Percentiles rank a stretch among this genome's conserved stretches.
These are phyloP conservation scores for Magnolia sinica DNA, from an alignment of 164 flowering plant genomes.

Conservation along the genomic window DNA sequence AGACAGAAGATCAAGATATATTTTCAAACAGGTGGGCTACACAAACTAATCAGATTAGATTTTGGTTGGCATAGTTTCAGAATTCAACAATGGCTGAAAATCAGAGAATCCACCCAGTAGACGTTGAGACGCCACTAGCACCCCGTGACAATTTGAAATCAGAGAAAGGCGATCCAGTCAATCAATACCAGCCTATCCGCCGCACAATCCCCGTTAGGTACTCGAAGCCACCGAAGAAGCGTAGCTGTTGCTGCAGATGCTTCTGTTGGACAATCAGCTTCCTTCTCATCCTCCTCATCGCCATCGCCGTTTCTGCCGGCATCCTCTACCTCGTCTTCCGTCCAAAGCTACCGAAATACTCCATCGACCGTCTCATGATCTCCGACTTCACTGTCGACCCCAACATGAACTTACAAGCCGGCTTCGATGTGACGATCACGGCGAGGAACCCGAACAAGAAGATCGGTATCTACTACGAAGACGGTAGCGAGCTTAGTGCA, in stretches of 20 bases:
- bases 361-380: conserved; percentile 49
- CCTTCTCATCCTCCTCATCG: conserved; percentile 36
- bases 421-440: conserved; percentile 62
- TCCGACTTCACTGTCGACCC: conserved; percentile 39
- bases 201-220: conserved; percentile 28
- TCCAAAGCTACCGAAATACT: conserved; percentile 76
- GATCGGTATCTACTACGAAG: conserved; percentile 77
- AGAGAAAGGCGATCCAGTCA: conserved; percentile 39
- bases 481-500: conserved; percentile 56
- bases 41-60: no score
- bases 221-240: conserved; percentile 41
- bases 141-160: conserved; percentile 36
- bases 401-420: conserved; percentile 47
- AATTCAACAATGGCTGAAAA: conserved; percentile 38
- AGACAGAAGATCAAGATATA: neutral
- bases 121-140: conserved; percentile 39
- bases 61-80: no score
- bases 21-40: no score
- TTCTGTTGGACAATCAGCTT: conserved; percentile 58
- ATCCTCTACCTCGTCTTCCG: conserved; percentile 59
- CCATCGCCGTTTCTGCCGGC: conserved; percentile 38
- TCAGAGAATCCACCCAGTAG: conserved; percentile 63
- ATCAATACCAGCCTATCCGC: conserved; percentile 18
- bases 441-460: conserved; percentile 76
- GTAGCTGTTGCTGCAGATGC: conserved; percentile 46